Conservation (phyloP, 2,329 filamentous ascomycete species). For the Hypocreales sp. region DNA sequence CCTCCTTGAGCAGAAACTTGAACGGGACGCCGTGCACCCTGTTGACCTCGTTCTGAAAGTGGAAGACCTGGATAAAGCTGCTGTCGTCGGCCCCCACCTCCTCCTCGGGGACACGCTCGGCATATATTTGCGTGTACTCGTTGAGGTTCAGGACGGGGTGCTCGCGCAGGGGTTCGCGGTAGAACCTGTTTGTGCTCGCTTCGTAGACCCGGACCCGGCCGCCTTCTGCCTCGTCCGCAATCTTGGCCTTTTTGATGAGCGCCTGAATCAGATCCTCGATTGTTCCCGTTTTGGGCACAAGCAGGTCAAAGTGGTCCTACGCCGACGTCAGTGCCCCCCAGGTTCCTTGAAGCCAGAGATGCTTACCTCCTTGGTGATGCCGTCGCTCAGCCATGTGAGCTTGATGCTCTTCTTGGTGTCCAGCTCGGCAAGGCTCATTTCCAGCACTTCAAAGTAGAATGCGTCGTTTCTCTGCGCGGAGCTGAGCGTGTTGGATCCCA, state of each 20-base stretch:
- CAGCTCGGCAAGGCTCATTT: constrained; percentile 84
- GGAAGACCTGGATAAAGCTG: constrained; percentile 64
- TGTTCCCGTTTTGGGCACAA: constrained; percentile 75
- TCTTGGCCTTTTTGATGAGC: constrained; percentile 64
- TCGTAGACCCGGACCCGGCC: constrained; percentile 70
- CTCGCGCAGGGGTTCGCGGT: constrained; percentile 57
- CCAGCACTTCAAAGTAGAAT: constrained; percentile 82
- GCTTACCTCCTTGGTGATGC: constrained; percentile 71
- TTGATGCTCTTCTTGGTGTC: constrained; percentile 85
- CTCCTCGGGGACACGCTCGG: constrained; percentile 65
- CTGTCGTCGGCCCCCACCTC: constrained; percentile 41
- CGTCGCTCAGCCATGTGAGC: constrained; percentile 74
- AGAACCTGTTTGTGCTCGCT: constrained; percentile 66
- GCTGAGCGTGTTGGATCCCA: constrained; percentile 51
- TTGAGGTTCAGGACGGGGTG: constrained; percentile 68
- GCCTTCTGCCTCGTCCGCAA: constrained; percentile 56
- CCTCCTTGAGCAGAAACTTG: constrained; percentile 71
- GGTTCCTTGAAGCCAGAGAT: too few relatives aligned
- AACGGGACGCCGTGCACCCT: constrained; percentile 84
- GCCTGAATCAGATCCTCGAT: constrained; percentile 64
- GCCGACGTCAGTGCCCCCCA: constrained; percentile 1
- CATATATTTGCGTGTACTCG: constrained; percentile 71
- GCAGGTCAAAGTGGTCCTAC: constrained; percentile 62
- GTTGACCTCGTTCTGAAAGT: constrained; percentile 80
- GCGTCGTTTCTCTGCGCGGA: constrained; percentile 58